phyloP scores from a whole-genome alignment of 352 stramenopile genomes.

The Phytopythium cucurbitacearum region DNA sequence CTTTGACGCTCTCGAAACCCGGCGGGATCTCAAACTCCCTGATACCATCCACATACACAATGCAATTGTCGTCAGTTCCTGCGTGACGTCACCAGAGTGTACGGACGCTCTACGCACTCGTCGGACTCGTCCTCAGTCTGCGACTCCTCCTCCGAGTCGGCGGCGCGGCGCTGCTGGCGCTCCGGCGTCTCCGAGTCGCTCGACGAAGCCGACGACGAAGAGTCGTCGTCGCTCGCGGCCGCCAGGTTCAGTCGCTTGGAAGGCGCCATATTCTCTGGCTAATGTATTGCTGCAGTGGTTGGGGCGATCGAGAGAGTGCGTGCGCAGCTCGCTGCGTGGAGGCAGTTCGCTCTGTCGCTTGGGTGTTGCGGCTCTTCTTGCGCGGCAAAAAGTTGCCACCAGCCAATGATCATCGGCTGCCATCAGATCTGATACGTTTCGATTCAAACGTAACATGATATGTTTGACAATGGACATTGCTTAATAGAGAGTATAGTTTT shows the following conservation, averaged over 20 bases:
- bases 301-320: too few species aligned
- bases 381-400: too few species aligned
- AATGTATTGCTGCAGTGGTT: background rate
- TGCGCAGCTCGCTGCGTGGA: too few species aligned
- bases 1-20: slow-evolving; percentile 61
- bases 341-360: too few species aligned
- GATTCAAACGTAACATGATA: too few species aligned
- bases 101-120: slow-evolving; percentile 26
- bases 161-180: slow-evolving; percentile 8
- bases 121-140: slow-evolving; percentile 51
- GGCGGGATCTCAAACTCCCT: slow-evolving; percentile 81
- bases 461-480: too few species aligned
- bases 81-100: background rate
- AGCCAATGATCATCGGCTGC: too few species aligned
- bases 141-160: slow-evolving; percentile 22
- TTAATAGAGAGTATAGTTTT: too few species aligned
- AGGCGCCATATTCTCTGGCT: slow-evolving; percentile 28
- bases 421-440: too few species aligned
- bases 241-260: slow-evolving; percentile 66
- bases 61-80: background rate
- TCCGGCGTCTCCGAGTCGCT: slow-evolving; percentile 24
- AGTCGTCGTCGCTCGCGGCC: slow-evolving; percentile 28
- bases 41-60: slow-evolving; percentile 9
- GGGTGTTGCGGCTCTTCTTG: too few species aligned
- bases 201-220: slow-evolving; percentile 32